phyloP scores from a whole-genome alignment of 805 yeast genomes.

The Candida piceae region DNA sequence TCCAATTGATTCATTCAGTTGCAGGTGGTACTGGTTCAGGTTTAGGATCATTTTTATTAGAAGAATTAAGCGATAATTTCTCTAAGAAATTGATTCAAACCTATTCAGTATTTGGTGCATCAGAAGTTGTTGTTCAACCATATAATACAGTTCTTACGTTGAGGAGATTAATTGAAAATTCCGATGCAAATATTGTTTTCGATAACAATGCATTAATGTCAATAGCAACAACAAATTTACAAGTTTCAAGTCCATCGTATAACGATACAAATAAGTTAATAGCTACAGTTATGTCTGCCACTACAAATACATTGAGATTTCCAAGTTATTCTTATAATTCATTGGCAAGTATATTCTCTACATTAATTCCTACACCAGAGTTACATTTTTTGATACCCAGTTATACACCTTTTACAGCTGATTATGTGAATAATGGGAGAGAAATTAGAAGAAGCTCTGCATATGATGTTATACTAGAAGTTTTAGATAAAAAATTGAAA shows the following conservation, averaged over 20 bases:
- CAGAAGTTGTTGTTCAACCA: constrained; percentile 98
- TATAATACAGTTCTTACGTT: constrained; percentile 84
- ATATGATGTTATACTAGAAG: constrained; percentile 78
- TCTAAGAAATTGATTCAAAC: constrained; percentile 81
- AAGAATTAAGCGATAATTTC: constrained; percentile 72
- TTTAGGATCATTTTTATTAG: constrained; percentile 77
- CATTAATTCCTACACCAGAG: constrained; percentile 81
- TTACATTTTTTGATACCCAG: constrained; percentile 71
- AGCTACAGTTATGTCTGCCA: constrained; percentile 75
- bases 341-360: constrained; percentile 71
- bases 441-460: constrained; percentile 69
- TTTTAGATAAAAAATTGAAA: constrained; percentile 70
- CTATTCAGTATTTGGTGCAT: constrained; percentile 79
- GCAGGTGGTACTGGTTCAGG: constrained; percentile 99
- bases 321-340: constrained; percentile 92
- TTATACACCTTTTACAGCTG: constrained; percentile 72
- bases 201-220: constrained; percentile 82
- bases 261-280: constrained; percentile 81
- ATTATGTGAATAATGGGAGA: constrained; percentile 50
- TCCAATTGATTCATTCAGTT: constrained; percentile 87
- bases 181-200: constrained; percentile 84
- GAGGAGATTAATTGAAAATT: constrained; percentile 72
- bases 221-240: constrained; percentile 60
- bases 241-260: constrained; percentile 58
- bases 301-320: constrained; percentile 83